Percentiles rank a stretch among this genome's conserved stretches.
Conservation (phyloP, 768 basidiomycete species). For the Pleurotus tuoliensis region DNA sequence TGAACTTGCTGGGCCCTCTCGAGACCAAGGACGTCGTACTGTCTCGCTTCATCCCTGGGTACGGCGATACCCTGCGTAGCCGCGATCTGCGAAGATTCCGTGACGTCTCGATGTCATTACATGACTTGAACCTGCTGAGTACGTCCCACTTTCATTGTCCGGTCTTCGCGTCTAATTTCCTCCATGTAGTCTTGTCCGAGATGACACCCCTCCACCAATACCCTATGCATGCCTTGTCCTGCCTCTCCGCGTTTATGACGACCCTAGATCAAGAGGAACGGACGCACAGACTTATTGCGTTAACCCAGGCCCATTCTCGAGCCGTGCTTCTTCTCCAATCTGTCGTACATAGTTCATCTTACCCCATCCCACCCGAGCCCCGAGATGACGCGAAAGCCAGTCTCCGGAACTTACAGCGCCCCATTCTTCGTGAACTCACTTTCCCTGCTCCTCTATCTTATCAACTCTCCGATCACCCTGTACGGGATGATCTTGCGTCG, state of each 20-base stretch:
- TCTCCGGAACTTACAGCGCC: constrained; percentile 25
- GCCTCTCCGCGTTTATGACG: constrained; percentile 37
- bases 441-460: constrained; percentile 76
- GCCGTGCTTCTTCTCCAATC: constrained; percentile 74
- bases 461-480: constrained; percentile 12
- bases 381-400: constrained; percentile 31
- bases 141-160: constrained; percentile 26
- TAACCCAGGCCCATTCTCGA: constrained; percentile 66
- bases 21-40: constrained; percentile 36
- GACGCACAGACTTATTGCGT: constrained; percentile 35
- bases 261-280: constrained; percentile 28
- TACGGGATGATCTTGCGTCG: background rate
- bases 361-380: constrained; percentile 42
- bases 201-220: constrained; percentile 63
- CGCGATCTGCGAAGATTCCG: constrained; percentile 37
- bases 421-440: constrained; percentile 50
- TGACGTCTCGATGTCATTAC: constrained; percentile 48
- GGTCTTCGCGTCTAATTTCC: constrained; percentile 7
- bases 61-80: constrained; percentile 36
- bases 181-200: constrained; percentile 56
- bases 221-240: constrained; percentile 60
- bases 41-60: constrained; percentile 56
- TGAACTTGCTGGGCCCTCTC: constrained; percentile 24
- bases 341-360: constrained; percentile 57
- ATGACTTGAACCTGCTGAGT: constrained; percentile 66